Evolutionary conservation across 768 basidiomycete species (phyloP), one percentile per base, ranked within the genome.

Genomic region (Collybiopsis luxurians): DNA sequence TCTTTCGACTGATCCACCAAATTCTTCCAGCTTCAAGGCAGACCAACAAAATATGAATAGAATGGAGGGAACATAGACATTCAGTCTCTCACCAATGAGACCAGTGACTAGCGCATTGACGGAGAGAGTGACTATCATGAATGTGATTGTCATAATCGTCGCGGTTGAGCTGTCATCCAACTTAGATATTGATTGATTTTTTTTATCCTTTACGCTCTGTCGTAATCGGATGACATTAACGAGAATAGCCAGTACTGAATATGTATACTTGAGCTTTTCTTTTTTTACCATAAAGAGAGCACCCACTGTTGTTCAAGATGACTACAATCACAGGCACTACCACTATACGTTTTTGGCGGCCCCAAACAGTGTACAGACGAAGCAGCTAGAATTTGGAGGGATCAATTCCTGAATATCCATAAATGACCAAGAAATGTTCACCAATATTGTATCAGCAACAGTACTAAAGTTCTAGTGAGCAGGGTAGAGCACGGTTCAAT

Each of bases 1-100:
- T 31, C 49, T 34, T n/a, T 50, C 49, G 28, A 50, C 30, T 34
- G 13, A 50, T 50, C 49, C 49, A 50, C 49, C 49, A 50, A 17
- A 50, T 34, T 31, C 30, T 50, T 27, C 49, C 49, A 50, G 49
- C 49, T 50, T n/a, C n/a, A n/a, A n/a, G n/a, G n/a, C n/a, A 19
- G 28, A 17, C 28, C 23, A 12, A 21, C 21, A 34, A 17, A 6
- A 19, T 44, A 6, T 5, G 6, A 44, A 6, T 34, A 44, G 42
- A n/a, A 44, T 24, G 5, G 23, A 19, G n/a, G 6, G 42, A 44
- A 44, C 17, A 6, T 5, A 9, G 23, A n/a, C 9, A 5, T 7
- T 9, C n/a, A n/a, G 5, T 6, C n/a, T 5, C 42, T 44, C 42
- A 44, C 49, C 49, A 34, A 50, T 50, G 17, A 50, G 49, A 21